Base-by-base conservation (phyloP, 1,139 yeast species). In the Blastobotrys capitulatus region DNA sequence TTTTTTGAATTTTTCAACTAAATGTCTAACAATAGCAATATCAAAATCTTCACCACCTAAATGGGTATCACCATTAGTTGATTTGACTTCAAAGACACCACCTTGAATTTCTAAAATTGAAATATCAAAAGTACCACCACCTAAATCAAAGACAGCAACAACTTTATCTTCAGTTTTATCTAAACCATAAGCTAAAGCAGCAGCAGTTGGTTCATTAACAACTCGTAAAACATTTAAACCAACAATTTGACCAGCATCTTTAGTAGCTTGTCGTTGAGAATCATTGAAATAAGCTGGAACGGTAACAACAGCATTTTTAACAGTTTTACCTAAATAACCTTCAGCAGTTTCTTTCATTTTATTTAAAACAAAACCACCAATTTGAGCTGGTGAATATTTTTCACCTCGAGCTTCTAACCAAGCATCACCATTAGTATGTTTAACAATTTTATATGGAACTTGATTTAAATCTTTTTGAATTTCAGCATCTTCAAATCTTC, bases 151-250 rank as follows among this genome's bases (percentile, higher is more conserved):
- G 58, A 85, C 94, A 52, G 92, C 90, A 57, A 86, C 88, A 57
- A 82, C 82, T 70, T 80, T 79, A 64, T 71, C 75, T 64, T 86
- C 84, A 60, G 79, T 78, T 77, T 83, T 84, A 71, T 90, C 97
- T 61, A 90, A 78, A 74, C 97, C 97, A 71, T 90, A 92, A 55
- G 98, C 98, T 64, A 90, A 77, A 52, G 97, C 97, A 61, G 97
- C 98, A 56, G 98, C 97, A 60, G 98, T 90, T 67, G 97, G 97
- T 77, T 90, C 98, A 78, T 90, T 92, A 60, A 90, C 96, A 61
- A 90, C 97, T 78, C 97, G 86, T 70, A 92, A 78, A 59, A 92
- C 96, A 75, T 89, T 89, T 66, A 90, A 77, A 55, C 97, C 97
- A 59, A 89, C 96, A 74, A 90, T 89, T 72, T 89, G 92, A 78